Evolutionary conservation across 2,329 filamentous ascomycete genomes (phyloP).

Genomic region (Colletotrichum sp.): DNA sequence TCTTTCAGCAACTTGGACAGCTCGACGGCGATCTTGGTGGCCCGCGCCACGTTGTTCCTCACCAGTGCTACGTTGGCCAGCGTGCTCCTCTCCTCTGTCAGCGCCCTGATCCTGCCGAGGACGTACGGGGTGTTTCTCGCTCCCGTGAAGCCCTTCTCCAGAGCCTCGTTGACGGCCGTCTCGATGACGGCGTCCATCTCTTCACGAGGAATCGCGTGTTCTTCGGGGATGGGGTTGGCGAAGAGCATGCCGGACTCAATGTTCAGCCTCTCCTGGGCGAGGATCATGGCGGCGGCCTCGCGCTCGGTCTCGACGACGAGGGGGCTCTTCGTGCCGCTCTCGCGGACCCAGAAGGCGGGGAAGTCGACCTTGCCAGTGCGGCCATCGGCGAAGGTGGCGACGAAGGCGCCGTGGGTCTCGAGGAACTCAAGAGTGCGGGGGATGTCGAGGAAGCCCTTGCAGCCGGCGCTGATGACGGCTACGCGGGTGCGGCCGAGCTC

Average conservation of each 20-base stretch:
- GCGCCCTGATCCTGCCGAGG: conserved; percentile 76
- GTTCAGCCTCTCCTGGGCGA: conserved; percentile 74
- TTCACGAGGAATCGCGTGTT: conserved; percentile 70
- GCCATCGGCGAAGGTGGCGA: conserved; percentile 89
- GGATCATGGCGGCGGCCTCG: conserved; percentile 88
- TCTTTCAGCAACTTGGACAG: conserved; percentile 40
- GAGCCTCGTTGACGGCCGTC: conserved; percentile 69
- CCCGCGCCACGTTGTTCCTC: conserved; percentile 57
- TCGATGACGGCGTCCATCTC: conserved; percentile 76
- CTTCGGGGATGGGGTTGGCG: conserved; percentile 83
- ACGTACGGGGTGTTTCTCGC: conserved; percentile 87
- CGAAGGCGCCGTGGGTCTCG: conserved; percentile 76
- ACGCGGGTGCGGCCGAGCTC: conserved; percentile 91
- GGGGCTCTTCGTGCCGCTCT: conserved; percentile 84
- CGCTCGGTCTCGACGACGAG: conserved; percentile 74
- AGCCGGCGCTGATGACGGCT: conserved; percentile 87
- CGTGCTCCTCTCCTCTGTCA: conserved; percentile 75
- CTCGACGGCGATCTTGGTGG: conserved; percentile 59
- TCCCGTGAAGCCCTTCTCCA: conserved; percentile 70
- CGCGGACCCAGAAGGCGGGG: conserved; percentile 89
- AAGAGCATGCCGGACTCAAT: conserved; percentile 84
- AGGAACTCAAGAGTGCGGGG: conserved; percentile 82
- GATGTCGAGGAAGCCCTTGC: conserved; percentile 96
- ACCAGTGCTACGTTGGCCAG: conserved; percentile 73
- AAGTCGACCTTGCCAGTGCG: conserved; percentile 77